phyloP scores from a whole-genome alignment of 2,329 filamentous ascomycete genomes.

The Ceratocystis smalleyi region DNA sequence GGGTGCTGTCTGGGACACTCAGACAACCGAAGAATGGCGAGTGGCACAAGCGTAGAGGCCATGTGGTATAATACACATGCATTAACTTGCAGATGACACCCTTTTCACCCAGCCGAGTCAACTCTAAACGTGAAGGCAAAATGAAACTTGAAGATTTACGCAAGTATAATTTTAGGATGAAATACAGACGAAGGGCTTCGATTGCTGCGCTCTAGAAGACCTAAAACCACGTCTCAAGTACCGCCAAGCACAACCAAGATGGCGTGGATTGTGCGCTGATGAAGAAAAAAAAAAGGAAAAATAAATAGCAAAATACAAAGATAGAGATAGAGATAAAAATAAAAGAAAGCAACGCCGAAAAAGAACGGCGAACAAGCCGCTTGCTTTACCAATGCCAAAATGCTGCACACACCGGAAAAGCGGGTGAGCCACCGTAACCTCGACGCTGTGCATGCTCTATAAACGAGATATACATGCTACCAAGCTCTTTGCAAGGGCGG shows the following conservation, averaged over 20 bases:
- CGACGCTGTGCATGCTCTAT: background rate
- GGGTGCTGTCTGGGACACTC: background rate
- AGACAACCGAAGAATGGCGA: background rate
- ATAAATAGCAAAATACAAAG: too few species aligned
- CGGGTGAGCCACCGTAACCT: background rate
- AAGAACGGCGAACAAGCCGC: background rate
- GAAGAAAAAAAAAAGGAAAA: background rate
- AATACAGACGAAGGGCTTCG: background rate
- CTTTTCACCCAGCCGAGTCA: background rate
- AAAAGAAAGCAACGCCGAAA: too few species aligned
- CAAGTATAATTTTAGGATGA: background rate
- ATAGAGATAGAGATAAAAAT: background rate
- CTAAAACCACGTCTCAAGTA: background rate
- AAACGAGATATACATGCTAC: background rate
- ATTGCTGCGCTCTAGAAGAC: background rate
- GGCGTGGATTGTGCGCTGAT: background rate
- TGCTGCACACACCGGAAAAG: background rate
- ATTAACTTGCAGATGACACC: background rate
- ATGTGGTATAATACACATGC: slow-evolving; percentile 1
- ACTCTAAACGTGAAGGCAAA: background rate
- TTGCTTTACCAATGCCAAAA: background rate
- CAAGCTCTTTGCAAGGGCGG: background rate
- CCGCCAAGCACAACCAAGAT: background rate
- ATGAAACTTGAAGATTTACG: background rate
- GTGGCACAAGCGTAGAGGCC: background rate